Percentiles rank a stretch among this genome's conserved stretches.
Conservation (phyloP, 2,329 filamentous ascomycete species). For the Akanthomyces uredinophilus region DNA sequence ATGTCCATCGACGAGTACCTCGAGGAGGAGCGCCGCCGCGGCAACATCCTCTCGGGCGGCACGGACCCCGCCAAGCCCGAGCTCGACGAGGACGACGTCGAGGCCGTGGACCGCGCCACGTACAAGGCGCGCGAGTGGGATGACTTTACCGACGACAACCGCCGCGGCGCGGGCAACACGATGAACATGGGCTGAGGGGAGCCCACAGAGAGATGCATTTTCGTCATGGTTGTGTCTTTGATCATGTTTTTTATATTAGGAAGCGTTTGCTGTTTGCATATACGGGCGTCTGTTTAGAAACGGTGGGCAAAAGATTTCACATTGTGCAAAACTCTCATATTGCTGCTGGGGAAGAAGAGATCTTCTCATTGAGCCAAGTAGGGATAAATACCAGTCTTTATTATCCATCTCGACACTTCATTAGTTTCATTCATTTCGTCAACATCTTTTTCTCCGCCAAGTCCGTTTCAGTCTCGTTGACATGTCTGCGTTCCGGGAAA, state of each 20-base stretch:
- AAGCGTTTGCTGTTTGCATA: not conserved
- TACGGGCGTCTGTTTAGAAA: constrained; percentile 1
- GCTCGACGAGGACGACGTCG: constrained; percentile 83
- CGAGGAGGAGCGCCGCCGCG: constrained; percentile 78
- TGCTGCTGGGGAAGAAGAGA: no score
- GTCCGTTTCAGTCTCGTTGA: not conserved
- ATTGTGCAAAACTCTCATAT: not conserved
- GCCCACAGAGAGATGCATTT: not conserved
- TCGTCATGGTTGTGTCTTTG: not conserved
- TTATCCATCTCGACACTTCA: not conserved
- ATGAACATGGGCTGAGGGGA: constrained; percentile 62
- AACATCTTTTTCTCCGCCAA: not conserved
- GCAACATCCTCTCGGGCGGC: constrained; percentile 87
- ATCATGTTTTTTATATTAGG: not conserved
- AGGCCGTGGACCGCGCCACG: constrained; percentile 83
- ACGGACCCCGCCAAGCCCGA: constrained; percentile 67
- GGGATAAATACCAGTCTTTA: not conserved
- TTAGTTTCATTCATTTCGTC: not conserved
- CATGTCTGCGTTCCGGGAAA: no score
- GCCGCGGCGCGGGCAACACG: constrained; percentile 77
- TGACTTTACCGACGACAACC: constrained; percentile 86
- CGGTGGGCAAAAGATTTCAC: not conserved
- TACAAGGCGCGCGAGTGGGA: constrained; percentile 95
- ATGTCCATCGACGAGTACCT: constrained; percentile 98
- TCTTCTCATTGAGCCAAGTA: no score